Percentiles rank a stretch among this genome's conserved stretches.
Conservation (phyloP, 176 grass and related monocot species). For the Paspalum vaginatum region DNA sequence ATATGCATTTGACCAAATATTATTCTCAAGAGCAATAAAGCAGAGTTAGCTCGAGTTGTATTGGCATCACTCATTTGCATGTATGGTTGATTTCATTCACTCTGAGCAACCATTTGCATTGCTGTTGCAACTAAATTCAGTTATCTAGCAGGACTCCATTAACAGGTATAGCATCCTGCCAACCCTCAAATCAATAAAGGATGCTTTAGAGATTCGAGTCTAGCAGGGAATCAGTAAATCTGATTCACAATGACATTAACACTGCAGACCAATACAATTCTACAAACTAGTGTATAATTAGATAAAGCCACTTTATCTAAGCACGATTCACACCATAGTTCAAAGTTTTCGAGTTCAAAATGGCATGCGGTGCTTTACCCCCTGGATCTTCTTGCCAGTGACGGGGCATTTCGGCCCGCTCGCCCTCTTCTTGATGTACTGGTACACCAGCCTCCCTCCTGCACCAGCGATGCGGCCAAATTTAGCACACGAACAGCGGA, state of each 20-base stretch:
- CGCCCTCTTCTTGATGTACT: conserved; percentile 88
- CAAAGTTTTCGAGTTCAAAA: too few relatives aligned
- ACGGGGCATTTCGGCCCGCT: conserved; percentile 88
- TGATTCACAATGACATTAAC: not conserved
- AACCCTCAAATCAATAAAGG: too few relatives aligned
- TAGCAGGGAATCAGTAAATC: too few relatives aligned
- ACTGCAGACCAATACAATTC: not conserved
- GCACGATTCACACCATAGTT: not conserved
- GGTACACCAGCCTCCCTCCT: conserved; percentile 91
- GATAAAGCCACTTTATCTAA: not conserved
- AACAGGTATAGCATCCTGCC: too few relatives aligned
- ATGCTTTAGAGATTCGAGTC: too few relatives aligned
- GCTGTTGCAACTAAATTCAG: not conserved
- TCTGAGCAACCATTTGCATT: too few relatives aligned
- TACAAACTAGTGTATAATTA: not conserved
- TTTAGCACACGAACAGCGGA: not conserved
- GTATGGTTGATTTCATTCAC: not conserved
- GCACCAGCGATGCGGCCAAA: not conserved
- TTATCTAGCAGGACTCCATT: too few relatives aligned
- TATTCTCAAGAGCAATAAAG: too few relatives aligned
- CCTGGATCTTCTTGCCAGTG: conserved; percentile 91
- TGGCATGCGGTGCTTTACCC: conserved; percentile 57
- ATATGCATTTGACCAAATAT: too few relatives aligned
- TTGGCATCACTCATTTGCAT: not conserved
- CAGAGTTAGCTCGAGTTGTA: too few relatives aligned